phyloP scores from a whole-genome alignment of 345 rosid species.

The Eucalyptus urophylla region DNA sequence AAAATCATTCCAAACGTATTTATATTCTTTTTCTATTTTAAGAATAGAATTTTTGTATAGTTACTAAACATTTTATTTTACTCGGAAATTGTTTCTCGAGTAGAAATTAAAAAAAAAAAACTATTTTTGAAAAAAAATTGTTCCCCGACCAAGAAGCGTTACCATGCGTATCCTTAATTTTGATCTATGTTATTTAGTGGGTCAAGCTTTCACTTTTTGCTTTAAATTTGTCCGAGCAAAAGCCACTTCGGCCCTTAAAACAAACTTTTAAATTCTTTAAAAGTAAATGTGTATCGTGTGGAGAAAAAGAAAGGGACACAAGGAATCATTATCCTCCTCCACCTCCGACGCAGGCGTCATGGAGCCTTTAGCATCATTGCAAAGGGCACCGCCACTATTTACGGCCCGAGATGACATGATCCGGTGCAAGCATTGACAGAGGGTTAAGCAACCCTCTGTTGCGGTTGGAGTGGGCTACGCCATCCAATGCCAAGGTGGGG shows the following conservation, averaged over 20 bases:
- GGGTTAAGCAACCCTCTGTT: neutral
- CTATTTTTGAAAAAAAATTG: no score
- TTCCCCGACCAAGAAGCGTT: no score
- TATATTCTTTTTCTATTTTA: no score
- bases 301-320: neutral
- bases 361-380: neutral
- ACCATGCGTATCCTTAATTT: no score
- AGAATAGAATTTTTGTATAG: no score
- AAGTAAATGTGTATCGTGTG: accelerated
- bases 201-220: accelerated
- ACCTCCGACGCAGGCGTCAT: accelerated
- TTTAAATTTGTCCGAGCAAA: neutral
- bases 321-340: neutral
- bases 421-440: accelerated
- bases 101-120: no score
- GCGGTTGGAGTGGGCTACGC: neutral
- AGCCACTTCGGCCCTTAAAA: neutral
- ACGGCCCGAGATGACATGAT: neutral
- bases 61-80: no score
- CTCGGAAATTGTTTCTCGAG: accelerated
- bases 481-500: neutral
- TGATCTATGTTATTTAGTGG: neutral
- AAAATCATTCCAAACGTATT: no score
- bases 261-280: neutral
- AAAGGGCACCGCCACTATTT: neutral